Evolutionary conservation across 2,329 filamentous ascomycete species (phyloP), one percentile per base, ranked within the genome.

Genomic region (Emergomyces orientalis): DNA sequence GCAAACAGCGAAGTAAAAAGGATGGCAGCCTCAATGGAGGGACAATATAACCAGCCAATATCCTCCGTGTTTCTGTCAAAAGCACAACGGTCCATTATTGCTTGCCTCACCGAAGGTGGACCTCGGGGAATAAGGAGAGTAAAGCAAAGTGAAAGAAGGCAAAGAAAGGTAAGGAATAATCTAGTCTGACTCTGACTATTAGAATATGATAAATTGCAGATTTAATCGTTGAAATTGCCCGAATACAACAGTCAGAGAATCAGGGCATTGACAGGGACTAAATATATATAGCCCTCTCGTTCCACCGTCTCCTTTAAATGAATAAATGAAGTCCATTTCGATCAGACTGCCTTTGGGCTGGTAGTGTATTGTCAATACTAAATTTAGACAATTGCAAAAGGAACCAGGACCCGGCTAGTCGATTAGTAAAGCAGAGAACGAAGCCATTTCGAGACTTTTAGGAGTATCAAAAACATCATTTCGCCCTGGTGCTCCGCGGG

Each of bases 41-140:
- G 65, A 34, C 66, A 67, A 41, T 65, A 67, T n/a, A 39, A 11
- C 66, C 66, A 67, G 11, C 59, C 43, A 22, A 64, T 30, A 19
- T 65, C 54, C 25, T 65, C 62, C 22, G 64, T 47, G 30, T 61
- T 59, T 9, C 19, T 19, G 13, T 59, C 47, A 17, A 63, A 59
- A 13, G 41, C 30, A 11, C 55, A 59, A n/a, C 43, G 43, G 25
- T 32, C 32, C 55, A 63, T 63, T 30, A 25, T 63, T 45, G n/a
- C 25, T 59, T 59, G 22, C 8, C 32, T 22, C 39, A 13, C 7
- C 27, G 55, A 41, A 58, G 37, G n/a, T 8, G 55, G 13, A 22
- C 4, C 25, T 43, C 14, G 22, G 22, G 37, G 41, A 32, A 32
- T 27, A n/a, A n/a, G n/a, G 17, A 14, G 2, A 37, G 39, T 9